Conservation (phyloP, 176 grass and related monocot species). For the sorghum (Sorghum bicolor) region DNA sequence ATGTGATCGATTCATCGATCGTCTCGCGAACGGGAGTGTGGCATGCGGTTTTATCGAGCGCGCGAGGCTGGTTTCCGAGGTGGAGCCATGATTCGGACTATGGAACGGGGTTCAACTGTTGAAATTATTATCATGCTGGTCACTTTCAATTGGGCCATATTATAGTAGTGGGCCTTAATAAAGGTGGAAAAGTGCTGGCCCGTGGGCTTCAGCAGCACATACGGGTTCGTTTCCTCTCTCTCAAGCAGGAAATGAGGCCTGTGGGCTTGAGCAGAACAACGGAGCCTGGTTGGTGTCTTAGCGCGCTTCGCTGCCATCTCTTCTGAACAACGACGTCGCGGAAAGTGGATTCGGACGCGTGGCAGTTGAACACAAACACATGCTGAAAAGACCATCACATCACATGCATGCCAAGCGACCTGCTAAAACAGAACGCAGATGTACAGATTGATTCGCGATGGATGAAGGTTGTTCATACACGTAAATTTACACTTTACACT, state of each 20-base stretch:
- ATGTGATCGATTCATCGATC: not conserved
- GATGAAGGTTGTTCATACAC: not conserved
- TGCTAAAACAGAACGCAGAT: not conserved
- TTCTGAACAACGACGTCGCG: too few species aligned
- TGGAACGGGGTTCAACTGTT: not conserved
- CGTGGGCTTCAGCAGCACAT: too few species aligned
- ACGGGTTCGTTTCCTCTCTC: not conserved
- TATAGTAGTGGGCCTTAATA: not conserved
- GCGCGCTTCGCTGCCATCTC: too few species aligned
- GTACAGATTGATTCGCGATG: not conserved
- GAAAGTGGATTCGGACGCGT: too few species aligned
- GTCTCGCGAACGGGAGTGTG: not conserved
- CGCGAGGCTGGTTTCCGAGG: not conserved
- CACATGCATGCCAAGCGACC: too few species aligned
- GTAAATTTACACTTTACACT: slow-evolving; percentile 2
- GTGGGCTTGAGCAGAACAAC: not conserved
- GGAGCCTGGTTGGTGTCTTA: too few species aligned
- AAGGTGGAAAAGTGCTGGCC: not conserved
- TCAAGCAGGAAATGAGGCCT: not conserved
- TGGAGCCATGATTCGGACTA: not conserved
- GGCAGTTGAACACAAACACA: too few species aligned
- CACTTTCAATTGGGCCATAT: not conserved
- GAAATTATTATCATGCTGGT: not conserved
- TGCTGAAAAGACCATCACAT: too few species aligned
- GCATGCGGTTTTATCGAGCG: not conserved